Base-by-base conservation (phyloP, 306 rosid genomes). In the Malus sieversii region DNA sequence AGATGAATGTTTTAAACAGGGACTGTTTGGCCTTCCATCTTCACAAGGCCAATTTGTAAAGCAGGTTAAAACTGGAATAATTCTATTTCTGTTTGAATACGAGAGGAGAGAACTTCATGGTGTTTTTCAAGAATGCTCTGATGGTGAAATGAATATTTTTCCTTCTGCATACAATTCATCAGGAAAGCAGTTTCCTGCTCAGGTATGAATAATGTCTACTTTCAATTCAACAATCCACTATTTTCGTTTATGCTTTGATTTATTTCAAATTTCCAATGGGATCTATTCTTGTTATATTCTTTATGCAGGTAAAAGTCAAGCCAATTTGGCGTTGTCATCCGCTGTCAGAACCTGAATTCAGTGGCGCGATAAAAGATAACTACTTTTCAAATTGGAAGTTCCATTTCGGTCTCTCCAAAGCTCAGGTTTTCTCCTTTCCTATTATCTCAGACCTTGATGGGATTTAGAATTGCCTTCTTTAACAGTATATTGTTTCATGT, bases 91-190 rank as follows among this genome's bases (percentile, higher is more conserved):
- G 20, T 88, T 82, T 51, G 93, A 90, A 40, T 70, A 79, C 52
- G 93, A 88, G 70, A 81, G 77, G 69, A 82, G 78, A 75, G 67
- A 70, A 64, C 96, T 90, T 63, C 81, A 90, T 63, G 96, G 96
- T 27, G 93, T 90, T 51, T 90, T 80, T 46, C 68, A 38, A 83
- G 91, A 93, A 30, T 23, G 74, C 55, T 76, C 82, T 71, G 86
- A 87, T 48, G 96, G 96, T 19, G 70, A 19, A 22, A 45, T 85
- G 68, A 77, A 90, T 72, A 82, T 87, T 20, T 77, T 62, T 20
- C 85, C 91, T 16, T 22, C 55, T 66, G 93, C 93, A 6, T 90
- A 80, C 23, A 29, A 71, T 32, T 59, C 79, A 38, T 51, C 62
- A 5, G 84, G 88, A 81, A 79, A 52, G 63, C 85, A 75, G 40